These are phyloP conservation scores for Paramecium sonneborni DNA, from an alignment of 73 alveolate genomes.

Conservation along the genomic window DNA sequence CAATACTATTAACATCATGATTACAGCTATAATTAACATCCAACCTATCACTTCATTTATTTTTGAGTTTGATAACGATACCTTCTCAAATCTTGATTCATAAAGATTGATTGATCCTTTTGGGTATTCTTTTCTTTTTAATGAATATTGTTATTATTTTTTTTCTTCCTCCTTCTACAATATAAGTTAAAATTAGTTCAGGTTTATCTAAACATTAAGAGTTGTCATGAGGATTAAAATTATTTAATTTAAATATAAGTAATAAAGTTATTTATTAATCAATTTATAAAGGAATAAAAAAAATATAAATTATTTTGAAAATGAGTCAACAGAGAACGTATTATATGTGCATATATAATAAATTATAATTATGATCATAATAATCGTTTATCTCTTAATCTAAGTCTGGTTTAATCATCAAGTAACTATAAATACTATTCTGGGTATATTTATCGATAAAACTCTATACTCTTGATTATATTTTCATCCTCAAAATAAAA, in stretches of 20 bases:
- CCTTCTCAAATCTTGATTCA: constrained; percentile 41
- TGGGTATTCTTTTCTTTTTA: neutral
- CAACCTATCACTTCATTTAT: constrained; percentile 54
- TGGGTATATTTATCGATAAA: neutral
- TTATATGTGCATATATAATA: neutral
- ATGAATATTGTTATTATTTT: neutral
- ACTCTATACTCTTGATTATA: neutral
- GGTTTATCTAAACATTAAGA: constrained; percentile 35
- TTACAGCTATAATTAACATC: constrained; percentile 25
- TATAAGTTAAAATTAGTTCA: neutral
- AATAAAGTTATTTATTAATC: neutral
- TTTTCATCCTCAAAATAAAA: neutral
- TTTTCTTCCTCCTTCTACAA: constrained; percentile 2
- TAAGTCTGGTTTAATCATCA: neutral
- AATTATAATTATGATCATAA: neutral
- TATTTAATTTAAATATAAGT: constrained; percentile 1
- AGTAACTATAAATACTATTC: neutral
- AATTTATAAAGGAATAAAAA: neutral
- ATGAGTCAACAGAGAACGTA: neutral
- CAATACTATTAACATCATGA: neutral
- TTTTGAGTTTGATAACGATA: constrained; percentile 11
- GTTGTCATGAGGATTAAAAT: constrained; percentile 24
- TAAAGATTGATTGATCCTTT: constrained; percentile 31
- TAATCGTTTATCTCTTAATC: constrained; percentile 16
- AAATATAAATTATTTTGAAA: neutral